Base-by-base conservation (phyloP, 306 rosid genomes). In the Begonia peltatifolia region DNA sequence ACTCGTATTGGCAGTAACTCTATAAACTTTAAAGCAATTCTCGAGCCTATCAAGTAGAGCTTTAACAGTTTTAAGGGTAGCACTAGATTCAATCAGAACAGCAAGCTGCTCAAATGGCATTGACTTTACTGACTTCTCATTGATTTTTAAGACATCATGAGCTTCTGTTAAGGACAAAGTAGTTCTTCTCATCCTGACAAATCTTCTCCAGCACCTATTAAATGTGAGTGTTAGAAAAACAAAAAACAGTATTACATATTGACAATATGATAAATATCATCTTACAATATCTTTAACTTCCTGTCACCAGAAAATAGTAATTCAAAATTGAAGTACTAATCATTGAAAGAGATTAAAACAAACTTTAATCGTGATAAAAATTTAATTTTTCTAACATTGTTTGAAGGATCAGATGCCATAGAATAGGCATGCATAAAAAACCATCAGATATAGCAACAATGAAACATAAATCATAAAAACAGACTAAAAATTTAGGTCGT, bases 31-130 rank as follows among this genome's bases (percentile, higher is more conserved):
- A 64, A 85, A 72, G 64, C 95, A 87, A 55, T 68, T 75, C 69
- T 90, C 95, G 56, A 90, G 59, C 63, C 99, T 77, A 55, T 86
- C 95, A 49, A 90, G 79, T 46, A 90, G 64, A 63, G 74, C 70
- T 64, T 86, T 90, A 63, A 78, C 86, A 15, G 87, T 70, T 67
- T 75, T 84, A 54, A 86, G 92, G 35, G 95, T 83, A 63, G 83
- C 67, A 61, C 68, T 52, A 41, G 99, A 80, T 68, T 80, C 99
- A 65, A 90, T 83, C 65, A 71, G 85, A 76, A 69, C 63, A 41
- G 95, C 87, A 41, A 90, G 82, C 76, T 81, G 78, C 65, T 90
- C 99, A 66, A 90, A 90, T 0, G 94, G 88, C 87, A 90, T 68
- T n/a, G 81, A 73, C 78, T 76, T 83, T 41, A 81, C 84, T 42